Evolutionary conservation across 1,284 basidiomycete species (phyloP), one percentile per base, ranked within the genome.

Genomic region (Marasmius oreades): DNA sequence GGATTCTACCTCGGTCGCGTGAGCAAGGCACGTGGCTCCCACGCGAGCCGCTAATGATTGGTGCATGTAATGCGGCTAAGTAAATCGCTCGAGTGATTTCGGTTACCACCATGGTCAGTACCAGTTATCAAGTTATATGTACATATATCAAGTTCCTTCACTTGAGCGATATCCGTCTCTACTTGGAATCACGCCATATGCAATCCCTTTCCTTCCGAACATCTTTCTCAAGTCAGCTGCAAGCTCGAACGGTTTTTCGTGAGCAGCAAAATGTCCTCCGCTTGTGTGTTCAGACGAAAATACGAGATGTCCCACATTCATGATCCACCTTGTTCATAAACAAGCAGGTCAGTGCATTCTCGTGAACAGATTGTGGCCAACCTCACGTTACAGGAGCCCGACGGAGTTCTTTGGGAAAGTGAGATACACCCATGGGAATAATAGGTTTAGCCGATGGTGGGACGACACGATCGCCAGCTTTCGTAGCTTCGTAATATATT

Each of bases 401-500:
- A 11, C 48, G 39, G 5, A 60, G 33, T 42, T 60, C 59, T 31
- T 47, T 55, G 3, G 59, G 59, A 28, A 57, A 60, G 11, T 42
- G 26, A 2, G 59, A 60, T 20, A 44, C 48, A 7, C 59, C 59
- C 34, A 53, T 42, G 1, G 59, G 59, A 51, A 60, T 57, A 7
- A 48, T 51, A 5, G 59, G 59, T 43, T 50, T 56, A 18, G 37
- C 23, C 5, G 12, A 18, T 1, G 44, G 28, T 10, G 59, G 56
- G 24, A 53, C 18, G 1, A 18, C 12, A 8, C 36, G 34, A 10
- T 59, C 45, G 18, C 39, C 39, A 7, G 45, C 42, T 24, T 57
- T 52, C 6, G 23, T 43, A 16, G 53, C 37, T 31, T 60, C 59
- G 37, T 75, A 76, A 64, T 81, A 80, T 42, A 79, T 76, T 23